Conservation (phyloP, 768 basidiomycete species). For the Amanita brunnescens region DNA sequence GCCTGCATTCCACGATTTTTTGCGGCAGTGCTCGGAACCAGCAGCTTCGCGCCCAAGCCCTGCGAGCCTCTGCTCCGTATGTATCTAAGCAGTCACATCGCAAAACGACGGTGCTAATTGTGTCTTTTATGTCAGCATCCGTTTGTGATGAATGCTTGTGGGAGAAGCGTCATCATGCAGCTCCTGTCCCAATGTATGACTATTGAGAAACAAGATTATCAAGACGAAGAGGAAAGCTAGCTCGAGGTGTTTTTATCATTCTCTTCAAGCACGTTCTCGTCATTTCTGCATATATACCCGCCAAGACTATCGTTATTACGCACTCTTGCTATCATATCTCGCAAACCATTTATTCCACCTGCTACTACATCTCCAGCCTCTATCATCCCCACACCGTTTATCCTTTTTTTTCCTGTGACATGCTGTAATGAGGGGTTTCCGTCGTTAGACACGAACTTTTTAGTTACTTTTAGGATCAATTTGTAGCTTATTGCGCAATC, state of each 20-base stretch:
- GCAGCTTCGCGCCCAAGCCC: constrained; percentile 47
- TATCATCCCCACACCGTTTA: constrained; percentile 64
- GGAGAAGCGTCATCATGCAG: constrained; percentile 57
- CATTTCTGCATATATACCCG: constrained; percentile 2
- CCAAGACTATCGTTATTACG: neutral
- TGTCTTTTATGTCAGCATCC: constrained; percentile 32
- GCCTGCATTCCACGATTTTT: constrained; percentile 64
- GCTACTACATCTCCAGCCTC: constrained; percentile 51
- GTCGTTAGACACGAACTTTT: constrained; percentile 69
- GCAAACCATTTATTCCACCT: constrained; percentile 41
- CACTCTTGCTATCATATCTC: constrained; percentile 11
- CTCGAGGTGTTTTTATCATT: neutral
- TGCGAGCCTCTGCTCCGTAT: constrained; percentile 48
- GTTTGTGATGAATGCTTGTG: constrained; percentile 62
- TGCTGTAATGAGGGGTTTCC: constrained; percentile 74
- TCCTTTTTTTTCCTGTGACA: constrained; percentile 85
- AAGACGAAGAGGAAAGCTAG: constrained; percentile 14
- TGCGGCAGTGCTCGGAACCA: constrained; percentile 58
- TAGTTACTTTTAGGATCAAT: neutral
- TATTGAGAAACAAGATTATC: constrained; percentile 42
- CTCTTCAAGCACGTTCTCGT: neutral
- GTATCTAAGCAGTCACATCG: constrained; percentile 14
- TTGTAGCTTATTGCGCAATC: neutral
- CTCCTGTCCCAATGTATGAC: constrained; percentile 58
- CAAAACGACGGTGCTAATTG: neutral